Percentiles rank a stretch among this genome's conserved stretches.
These are phyloP conservation scores for Crepidotus variabilis DNA, from an alignment of 768 basidiomycete species.

Conservation along the genomic window DNA sequence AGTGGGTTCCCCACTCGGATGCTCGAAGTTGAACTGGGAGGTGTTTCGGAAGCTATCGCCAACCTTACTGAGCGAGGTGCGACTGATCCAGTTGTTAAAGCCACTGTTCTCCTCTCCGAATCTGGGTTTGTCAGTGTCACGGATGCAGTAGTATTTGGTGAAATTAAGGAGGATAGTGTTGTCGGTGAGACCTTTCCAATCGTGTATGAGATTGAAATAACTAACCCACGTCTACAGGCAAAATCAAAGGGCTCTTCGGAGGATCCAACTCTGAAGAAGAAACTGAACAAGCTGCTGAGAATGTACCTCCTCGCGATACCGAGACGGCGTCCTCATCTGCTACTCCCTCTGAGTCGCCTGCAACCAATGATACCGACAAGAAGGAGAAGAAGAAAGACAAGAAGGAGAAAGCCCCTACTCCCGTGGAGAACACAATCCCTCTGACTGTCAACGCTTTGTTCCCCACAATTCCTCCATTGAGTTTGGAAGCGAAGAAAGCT, in stretches of 20 bases:
- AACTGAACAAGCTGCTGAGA: conserved; percentile 36
- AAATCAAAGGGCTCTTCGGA: conserved; percentile 86
- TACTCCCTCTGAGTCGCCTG: conserved; percentile 27
- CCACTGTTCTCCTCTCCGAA: conserved; percentile 78
- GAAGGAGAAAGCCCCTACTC: conserved; percentile 27
- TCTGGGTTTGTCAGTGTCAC: conserved; percentile 82
- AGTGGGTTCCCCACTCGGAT: conserved; percentile 75
- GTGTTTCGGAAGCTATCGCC: conserved; percentile 69
- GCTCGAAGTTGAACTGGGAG: conserved; percentile 66
- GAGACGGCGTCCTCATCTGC: conserved; percentile 28
- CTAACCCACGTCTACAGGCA: conserved; percentile 42
- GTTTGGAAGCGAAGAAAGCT: conserved; percentile 67
- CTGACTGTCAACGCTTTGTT: conserved; percentile 62
- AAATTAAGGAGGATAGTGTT: conserved; percentile 77
- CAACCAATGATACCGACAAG: conserved; percentile 32
- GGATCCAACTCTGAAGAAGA: conserved; percentile 41
- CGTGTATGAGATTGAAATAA: background rate
- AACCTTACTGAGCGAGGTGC: conserved; percentile 85
- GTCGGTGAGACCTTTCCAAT: conserved; percentile 40
- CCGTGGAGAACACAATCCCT: conserved; percentile 61
- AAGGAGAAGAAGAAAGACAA: conserved; percentile 30
- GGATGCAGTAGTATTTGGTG: conserved; percentile 76
- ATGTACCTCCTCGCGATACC: conserved; percentile 39
- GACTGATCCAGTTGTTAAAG: conserved; percentile 81
- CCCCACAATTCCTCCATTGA: conserved; percentile 72